Evolutionary conservation across 169 alveolate species (phyloP).

Genomic region (Eimeria acervulina): DNA sequence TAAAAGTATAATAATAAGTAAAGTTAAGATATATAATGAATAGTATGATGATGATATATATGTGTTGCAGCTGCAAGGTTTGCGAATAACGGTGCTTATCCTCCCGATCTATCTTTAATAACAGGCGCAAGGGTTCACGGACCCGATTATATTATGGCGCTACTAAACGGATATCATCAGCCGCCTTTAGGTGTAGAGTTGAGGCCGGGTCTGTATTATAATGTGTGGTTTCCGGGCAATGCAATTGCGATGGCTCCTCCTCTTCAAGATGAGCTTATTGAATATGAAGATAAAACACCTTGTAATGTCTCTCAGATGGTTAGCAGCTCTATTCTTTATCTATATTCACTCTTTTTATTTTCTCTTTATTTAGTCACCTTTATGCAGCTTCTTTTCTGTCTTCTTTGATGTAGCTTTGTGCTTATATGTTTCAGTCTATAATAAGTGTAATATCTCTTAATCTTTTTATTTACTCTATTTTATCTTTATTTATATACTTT

Average conservation of each 20-base stretch:
- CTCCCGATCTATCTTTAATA: slow-evolving; percentile 97
- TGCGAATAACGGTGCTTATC: slow-evolving; percentile 98
- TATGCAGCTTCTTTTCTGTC: not conserved
- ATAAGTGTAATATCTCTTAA: not conserved
- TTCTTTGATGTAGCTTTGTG: no score
- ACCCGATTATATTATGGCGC: slow-evolving; percentile 96
- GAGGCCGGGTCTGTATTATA: slow-evolving; percentile 96
- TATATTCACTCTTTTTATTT: no score
- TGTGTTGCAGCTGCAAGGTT: slow-evolving; percentile 93
- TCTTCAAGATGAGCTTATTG: slow-evolving; percentile 98
- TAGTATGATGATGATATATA: no score
- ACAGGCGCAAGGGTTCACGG: slow-evolving; percentile 95
- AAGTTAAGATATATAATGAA: no score
- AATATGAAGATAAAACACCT: slow-evolving; percentile 98
- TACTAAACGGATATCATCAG: slow-evolving; percentile 96
- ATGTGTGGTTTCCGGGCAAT: slow-evolving; percentile 98
- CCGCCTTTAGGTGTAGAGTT: slow-evolving; percentile 98
- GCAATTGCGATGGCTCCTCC: slow-evolving; percentile 99
- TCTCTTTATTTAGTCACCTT: no score
- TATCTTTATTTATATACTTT: no score
- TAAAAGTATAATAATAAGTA: no score
- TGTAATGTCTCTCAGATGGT: slow-evolving; percentile 98
- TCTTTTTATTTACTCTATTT: no score
- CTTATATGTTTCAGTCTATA: no score
- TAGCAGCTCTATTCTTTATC: no score